phyloP scores from a whole-genome alignment of 2,329 filamentous ascomycete genomes.

The Xylaria digitata region DNA sequence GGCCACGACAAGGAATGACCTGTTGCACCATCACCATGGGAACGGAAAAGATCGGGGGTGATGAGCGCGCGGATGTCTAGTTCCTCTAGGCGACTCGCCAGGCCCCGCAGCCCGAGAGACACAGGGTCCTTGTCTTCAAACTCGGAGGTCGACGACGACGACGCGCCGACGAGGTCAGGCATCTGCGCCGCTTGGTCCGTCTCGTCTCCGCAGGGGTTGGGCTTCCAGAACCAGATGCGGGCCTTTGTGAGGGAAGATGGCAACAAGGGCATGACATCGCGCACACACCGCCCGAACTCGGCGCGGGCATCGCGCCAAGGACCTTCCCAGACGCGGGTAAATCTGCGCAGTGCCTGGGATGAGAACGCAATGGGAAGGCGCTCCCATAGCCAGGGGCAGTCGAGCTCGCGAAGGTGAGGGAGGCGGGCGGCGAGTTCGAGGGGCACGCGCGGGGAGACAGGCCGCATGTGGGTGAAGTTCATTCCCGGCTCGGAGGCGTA shows the following conservation, averaged over 20 bases:
- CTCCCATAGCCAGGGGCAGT: constrained; percentile 43
- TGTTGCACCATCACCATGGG: not conserved
- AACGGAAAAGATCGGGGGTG: constrained; percentile 27
- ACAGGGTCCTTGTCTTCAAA: no score
- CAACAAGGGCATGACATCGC: constrained; percentile 20
- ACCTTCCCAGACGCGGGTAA: constrained; percentile 36
- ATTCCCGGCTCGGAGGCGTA: no score
- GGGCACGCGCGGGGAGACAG: constrained; percentile 17
- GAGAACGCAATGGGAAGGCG: constrained; percentile 36
- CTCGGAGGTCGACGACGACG: no score
- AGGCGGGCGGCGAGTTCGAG: constrained; percentile 14
- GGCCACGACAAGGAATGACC: constrained; percentile 3
- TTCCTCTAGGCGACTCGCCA: constrained; percentile 39
- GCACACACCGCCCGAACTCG: no score
- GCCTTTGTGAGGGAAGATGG: no score
- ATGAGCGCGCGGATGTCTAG: constrained; percentile 40
- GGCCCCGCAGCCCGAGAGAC: constrained; percentile 38
- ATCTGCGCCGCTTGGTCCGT: no score
- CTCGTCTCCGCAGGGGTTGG: constrained; percentile 20
- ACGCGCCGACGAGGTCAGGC: no score
- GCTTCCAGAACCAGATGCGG: constrained; percentile 41
- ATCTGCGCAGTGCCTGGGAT: constrained; percentile 31
- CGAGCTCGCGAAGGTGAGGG: constrained; percentile 27
- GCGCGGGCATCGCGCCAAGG: no score
- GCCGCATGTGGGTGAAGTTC: constrained; percentile 6